phyloP scores from a whole-genome alignment of 345 rosid genomes.

The Populus ilicifolia region DNA sequence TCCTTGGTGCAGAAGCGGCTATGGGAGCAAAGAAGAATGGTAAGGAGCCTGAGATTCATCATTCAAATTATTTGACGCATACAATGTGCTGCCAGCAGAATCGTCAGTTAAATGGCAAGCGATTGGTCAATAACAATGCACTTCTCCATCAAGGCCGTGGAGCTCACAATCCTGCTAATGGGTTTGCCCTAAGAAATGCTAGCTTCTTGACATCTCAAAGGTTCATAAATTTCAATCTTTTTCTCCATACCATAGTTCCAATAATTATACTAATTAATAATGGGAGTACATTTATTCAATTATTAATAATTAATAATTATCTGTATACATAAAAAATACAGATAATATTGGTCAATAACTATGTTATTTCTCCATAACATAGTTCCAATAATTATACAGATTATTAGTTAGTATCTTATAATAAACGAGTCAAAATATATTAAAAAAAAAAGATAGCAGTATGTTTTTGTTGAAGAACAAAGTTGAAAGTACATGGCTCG shows the following conservation, averaged over 20 bases:
- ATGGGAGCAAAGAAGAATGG: constrained; percentile 20
- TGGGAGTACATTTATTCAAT: too few relatives aligned
- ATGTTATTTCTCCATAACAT: background rate
- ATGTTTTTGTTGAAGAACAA: too few relatives aligned
- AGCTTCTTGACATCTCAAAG: background rate
- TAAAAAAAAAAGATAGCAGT: too few relatives aligned
- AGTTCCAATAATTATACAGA: background rate
- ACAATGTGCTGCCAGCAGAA: constrained; percentile 10
- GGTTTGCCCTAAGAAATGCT: constrained; percentile 4
- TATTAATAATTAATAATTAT: too few relatives aligned
- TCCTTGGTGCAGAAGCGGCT: constrained; percentile 31
- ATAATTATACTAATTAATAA: too few relatives aligned
- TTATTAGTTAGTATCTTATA: too few relatives aligned
- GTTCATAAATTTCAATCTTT: background rate
- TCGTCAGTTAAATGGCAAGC: constrained; percentile 9
- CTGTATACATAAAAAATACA: too few relatives aligned
- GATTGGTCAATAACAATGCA: background rate
- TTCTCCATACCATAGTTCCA: background rate
- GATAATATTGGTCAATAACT: too few relatives aligned
- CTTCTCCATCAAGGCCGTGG: constrained; percentile 4
- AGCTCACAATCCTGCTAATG: background rate
- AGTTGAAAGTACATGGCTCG: too few relatives aligned
- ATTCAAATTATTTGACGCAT: constrained; percentile 3
- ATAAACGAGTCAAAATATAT: too few relatives aligned
- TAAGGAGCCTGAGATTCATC: background rate